Base-by-base conservation (phyloP, 2,329 filamentous ascomycete species). In the Exophiala viscosa region DNA sequence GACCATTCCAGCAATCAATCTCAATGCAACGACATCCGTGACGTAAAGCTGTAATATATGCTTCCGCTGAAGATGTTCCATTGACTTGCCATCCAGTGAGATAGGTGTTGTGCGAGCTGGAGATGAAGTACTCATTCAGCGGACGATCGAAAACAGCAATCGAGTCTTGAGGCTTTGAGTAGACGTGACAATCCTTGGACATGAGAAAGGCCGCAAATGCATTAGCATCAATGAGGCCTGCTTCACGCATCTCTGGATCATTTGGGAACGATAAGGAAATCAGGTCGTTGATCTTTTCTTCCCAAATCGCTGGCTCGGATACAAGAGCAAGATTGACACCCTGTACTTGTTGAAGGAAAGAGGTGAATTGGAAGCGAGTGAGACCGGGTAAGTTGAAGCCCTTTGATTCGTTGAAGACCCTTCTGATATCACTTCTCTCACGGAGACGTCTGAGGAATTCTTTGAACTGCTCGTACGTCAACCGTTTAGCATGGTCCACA, bases 81-180 rank as follows among this genome's bases (percentile, higher is more conserved):
- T 85, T 87, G 2, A 97, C 85, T 69, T 99, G 93, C 48, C 91
- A 85, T 11, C 93, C 93, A 3, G 95, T 78, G 1, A 99, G 84
- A 65, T 99, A 99, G 0, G 93, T 99, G 71, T 99, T 99, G 77
- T 99, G 93, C 1, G 93, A 97, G 74, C 91, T 96, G 1, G 92
- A 97, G 61, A 99, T 93, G 75, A 90, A 96, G 70, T 99, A 99
- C 67, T 97, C 92, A 67, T 95, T 96, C 68, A 97, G 76, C 0
- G 93, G 93, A 18, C 88, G 83, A 65, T 95, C 84, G 49, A 96
- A 82, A 5, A 75, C 75, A 50, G 84, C 82, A 23, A 82, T 73
- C 10, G 80, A 70, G n/a, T 82, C 79, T 55, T 80, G 77, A 38
- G 80, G 79, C 9, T 36, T 38, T 23, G 79, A 72, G 38, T 90